Evolutionary conservation across 352 stramenopile genomes (phyloP).

Genomic region (Phytopythium litorale): DNA sequence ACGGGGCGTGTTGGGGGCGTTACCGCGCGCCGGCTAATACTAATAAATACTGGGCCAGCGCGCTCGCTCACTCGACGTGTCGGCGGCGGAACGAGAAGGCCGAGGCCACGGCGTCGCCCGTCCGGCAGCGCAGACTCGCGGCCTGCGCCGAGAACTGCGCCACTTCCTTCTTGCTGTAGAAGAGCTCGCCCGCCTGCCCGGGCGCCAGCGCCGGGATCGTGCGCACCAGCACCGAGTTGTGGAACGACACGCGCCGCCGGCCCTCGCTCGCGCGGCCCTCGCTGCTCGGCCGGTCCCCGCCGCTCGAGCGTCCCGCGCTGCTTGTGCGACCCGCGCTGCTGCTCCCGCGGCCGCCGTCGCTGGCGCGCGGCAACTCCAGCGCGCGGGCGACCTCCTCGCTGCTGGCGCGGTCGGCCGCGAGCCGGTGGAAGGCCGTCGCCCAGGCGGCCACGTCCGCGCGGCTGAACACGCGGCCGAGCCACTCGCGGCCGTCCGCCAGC

Average conservation of each 20-base stretch:
- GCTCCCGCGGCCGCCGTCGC: conserved; percentile 18
- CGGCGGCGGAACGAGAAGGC: conserved; percentile 8
- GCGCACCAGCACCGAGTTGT: conserved; percentile 49
- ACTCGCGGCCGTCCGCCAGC: conserved; percentile 39
- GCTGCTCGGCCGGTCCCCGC: conserved; percentile 22
- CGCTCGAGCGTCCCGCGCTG: too few relatives aligned
- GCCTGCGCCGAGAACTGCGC: conserved; percentile 55
- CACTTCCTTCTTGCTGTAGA: conserved; percentile 64
- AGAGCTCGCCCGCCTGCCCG: conserved; percentile 51
- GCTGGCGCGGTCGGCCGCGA: conserved; percentile 26
- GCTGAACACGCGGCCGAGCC: conserved; percentile 44
- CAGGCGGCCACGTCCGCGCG: conserved; percentile 52
- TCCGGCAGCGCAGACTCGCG: conserved; percentile 44
- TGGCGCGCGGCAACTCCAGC: conserved; percentile 9
- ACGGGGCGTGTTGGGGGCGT: background rate
- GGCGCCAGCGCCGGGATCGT: conserved; percentile 47
- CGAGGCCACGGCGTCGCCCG: conserved; percentile 39
- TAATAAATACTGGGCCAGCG: conserved; percentile 4
- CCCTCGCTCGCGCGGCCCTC: conserved; percentile 18
- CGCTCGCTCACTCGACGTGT: background rate
- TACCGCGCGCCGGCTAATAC: background rate
- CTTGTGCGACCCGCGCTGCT: too few relatives aligned
- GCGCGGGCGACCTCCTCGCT: conserved; percentile 18
- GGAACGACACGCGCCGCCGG: conserved; percentile 55
- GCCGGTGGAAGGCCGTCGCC: conserved; percentile 62